Evolutionary conservation across 805 yeast genomes (phyloP), one percentile per base, ranked within the genome.

Genomic region (Ogataea minuta): DNA sequence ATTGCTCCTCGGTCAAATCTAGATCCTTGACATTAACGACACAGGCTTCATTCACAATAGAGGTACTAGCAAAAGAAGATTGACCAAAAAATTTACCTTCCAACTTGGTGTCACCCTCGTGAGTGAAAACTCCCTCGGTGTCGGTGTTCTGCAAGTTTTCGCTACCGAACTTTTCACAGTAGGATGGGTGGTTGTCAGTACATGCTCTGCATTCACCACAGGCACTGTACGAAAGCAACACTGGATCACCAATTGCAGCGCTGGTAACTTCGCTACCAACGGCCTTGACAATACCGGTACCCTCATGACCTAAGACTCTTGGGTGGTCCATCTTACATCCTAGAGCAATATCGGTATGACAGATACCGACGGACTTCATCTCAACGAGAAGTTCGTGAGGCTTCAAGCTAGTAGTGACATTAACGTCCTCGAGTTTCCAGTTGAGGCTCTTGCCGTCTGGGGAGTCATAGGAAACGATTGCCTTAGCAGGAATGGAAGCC

Each of bases 311-410:
- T 7, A 28, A 11, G 12, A 28, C 31, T 16, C 15, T 28, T 14
- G 31, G 31, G 11, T 12, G n/a, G 6, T 14, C 20, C 12, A 11
- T 15, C 20, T 14, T 14, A 9, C n/a, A n/a, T 6, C 31, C 20
- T 5, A 28, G 5, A n/a, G 31, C 31, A 28, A 28, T 28, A 16
- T 28, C 31, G 8, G 31, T 28, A 12, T 28, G 31, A 11, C 31
- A 28, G 11, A 28, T 16, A 14, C 31, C 31, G 7, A 16, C 20
- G n/a, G 31, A n/a, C 10, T 14, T 16, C 31, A 28, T 16, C 31
- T 28, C 17, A 9, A 28, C 17, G n/a, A 28, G 17, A 14, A 28
- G 20, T 16, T 28, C 31, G 31, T 28, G 28, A n/a, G 28, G 28
- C 9, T 25, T 25, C 12, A 25, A 13, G 5, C 6, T 10, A 13